These are phyloP conservation scores for Setaria italica DNA, from an alignment of 202 grass and related monocot species.

Conservation along the genomic window DNA sequence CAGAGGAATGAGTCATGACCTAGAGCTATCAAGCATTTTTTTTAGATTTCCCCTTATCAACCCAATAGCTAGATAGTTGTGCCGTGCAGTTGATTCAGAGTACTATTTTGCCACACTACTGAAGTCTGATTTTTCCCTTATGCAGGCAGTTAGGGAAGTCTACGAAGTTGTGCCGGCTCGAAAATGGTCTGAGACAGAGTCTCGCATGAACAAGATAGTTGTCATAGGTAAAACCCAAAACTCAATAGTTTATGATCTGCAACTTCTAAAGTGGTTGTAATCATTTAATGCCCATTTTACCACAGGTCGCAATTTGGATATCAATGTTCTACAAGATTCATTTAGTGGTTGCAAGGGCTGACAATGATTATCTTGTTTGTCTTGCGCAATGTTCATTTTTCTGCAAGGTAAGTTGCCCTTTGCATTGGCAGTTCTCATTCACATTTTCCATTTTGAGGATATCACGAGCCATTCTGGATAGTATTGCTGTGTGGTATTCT, in stretches of 20 bases:
- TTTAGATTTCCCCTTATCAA: background rate
- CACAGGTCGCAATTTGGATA: conserved; percentile 83
- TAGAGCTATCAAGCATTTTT: conserved; percentile 21
- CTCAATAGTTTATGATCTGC: background rate
- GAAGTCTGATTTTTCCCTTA: conserved; percentile 41
- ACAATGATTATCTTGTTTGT: background rate
- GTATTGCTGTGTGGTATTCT: background rate
- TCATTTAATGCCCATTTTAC: conserved; percentile 37
- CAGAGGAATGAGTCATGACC: conserved; percentile 14
- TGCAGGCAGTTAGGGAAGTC: conserved; percentile 95
- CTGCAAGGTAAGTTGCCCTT: conserved; percentile 17
- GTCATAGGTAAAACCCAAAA: conserved; percentile 76
- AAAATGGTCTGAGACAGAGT: conserved; percentile 69
- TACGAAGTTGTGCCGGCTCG: conserved; percentile 86
- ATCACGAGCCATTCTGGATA: background rate
- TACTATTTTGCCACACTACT: conserved; percentile 1
- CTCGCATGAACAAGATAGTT: conserved; percentile 82
- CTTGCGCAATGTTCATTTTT: background rate
- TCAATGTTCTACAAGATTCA: conserved; percentile 66
- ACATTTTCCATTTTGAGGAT: background rate
- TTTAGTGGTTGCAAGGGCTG: conserved; percentile 69
- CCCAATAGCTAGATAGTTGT: background rate
- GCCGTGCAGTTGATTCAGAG: background rate
- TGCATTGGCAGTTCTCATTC: background rate
- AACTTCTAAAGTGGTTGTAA: conserved; percentile 22